Percentiles rank a stretch among this genome's conserved stretches.
Conservation (phyloP, 2,329 filamentous ascomycete genomes). For the Colletotrichum chrysophilum region DNA sequence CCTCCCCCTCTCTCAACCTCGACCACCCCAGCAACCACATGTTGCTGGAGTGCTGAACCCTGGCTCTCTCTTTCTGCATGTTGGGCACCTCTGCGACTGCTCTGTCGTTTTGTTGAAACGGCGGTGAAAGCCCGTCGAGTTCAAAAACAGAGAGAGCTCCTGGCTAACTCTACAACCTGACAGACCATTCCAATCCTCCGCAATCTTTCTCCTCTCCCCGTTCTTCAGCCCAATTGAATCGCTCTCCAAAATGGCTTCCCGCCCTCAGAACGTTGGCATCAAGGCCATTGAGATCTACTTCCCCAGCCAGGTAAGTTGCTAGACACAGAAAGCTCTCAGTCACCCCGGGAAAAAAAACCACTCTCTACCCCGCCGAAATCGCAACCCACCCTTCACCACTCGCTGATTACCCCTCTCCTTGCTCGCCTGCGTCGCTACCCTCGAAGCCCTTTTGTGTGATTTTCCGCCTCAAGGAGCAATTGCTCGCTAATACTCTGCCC, state of each 20-base stretch:
- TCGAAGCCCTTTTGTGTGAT: background rate
- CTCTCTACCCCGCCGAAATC: conserved; percentile 23
- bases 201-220: background rate
- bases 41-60: conserved; percentile 5
- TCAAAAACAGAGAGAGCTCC: background rate
- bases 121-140: conserved; percentile 22
- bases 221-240: background rate
- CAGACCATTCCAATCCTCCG: background rate
- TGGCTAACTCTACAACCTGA: background rate
- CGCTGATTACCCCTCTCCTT: background rate
- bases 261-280: conserved; percentile 88
- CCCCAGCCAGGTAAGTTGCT: conserved; percentile 76
- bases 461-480: background rate
- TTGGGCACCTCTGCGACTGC: conserved; percentile 5
- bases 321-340: conserved; percentile 6
- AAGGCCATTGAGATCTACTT: conserved; percentile 94
- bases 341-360: background rate
- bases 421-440: background rate
- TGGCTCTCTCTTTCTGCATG: conserved; percentile 1
- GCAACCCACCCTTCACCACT: conserved; percentile 8
- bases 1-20: conserved; percentile 4
- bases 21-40: background rate
- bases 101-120: conserved; percentile 15
- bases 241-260: conserved; percentile 67
- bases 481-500: background rate